Evolutionary conservation across 176 grass and related monocot species (phyloP), one percentile per base, ranked within the genome.

Genomic region (Carex cristatella): DNA sequence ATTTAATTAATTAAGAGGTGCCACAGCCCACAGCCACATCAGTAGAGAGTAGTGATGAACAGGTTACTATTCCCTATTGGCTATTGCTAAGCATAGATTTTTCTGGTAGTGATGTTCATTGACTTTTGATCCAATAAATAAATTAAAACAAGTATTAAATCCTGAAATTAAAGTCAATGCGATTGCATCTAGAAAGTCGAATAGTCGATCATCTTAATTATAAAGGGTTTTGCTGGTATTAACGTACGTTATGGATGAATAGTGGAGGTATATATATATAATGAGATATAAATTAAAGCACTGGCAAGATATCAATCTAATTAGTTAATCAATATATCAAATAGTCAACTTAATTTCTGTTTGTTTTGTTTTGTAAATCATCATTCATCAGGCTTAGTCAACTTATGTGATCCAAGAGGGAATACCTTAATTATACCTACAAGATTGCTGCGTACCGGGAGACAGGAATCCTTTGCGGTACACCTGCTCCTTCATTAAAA

Each of bases 31-130:
- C 23, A 23, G 12, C 5, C 66, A 69, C 48, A n/a, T 30, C 44
- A 76, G n/a, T 53, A 76, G 7, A 76, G 72, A 76, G 71, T 75
- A 75, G 71, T 75, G 14, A 54, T 75, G 19, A 75, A 75, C 71
- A 75, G 12, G 19, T 51, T 74, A 23, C 40, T 27, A 18, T 51
- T 74, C 4, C 1, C 40, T 12, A 18, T 51, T 74, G 10, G 2
- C 23, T 23, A 23, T 23, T 23, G 23, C 23, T 74, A 74, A 74
- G 71, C 44, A 51, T 75, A 10, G 35, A 46, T 15, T 72, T 48
- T 65, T 46, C 10, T 48, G 69, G 2, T 19, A 72, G 40, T 7
- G 16, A 72, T 53, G 44, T 53, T 4, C 15, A 12, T 75, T 75
- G 46, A 76, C 72, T 76, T 46, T 46, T 76, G n/a, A 76, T 31